Conservation (phyloP, 352 stramenopile genomes). For the Blastocystis sp. region DNA sequence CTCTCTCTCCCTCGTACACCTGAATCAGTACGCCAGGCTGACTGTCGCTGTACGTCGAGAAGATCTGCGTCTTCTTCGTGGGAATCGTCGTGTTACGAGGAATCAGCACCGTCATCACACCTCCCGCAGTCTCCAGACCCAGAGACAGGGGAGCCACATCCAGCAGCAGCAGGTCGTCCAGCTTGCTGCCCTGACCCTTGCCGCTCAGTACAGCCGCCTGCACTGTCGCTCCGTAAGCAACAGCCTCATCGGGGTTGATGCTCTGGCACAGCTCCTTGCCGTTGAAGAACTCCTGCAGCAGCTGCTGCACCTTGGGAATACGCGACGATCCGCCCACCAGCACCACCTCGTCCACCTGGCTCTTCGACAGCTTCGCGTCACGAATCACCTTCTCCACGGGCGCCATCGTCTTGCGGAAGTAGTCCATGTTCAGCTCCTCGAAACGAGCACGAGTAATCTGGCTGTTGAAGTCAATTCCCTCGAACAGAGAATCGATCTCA, state of each 20-base stretch:
- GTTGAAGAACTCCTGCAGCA: conserved; percentile 63
- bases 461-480: conserved; percentile 62
- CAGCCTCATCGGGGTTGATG: conserved; percentile 52
- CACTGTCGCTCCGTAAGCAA: conserved; percentile 44
- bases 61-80: too few relatives aligned
- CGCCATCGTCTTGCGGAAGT: conserved; percentile 72
- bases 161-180: conserved; percentile 87
- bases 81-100: conserved; percentile 78
- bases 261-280: conserved; percentile 61
- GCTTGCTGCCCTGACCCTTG: too few relatives aligned
- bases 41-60: conserved; percentile 79
- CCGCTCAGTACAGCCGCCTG: background rate
- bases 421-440: conserved; percentile 60
- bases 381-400: conserved; percentile 64
- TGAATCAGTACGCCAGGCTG: conserved; percentile 78
- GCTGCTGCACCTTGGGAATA: conserved; percentile 65
- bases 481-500: conserved; percentile 59
- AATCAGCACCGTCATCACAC: conserved; percentile 79
- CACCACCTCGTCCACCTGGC: conserved; percentile 65
- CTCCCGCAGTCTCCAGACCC: conserved; percentile 77
- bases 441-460: conserved; percentile 62
- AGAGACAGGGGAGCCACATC: conserved; percentile 81
- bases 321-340: conserved; percentile 66
- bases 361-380: conserved; percentile 57
- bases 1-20: conserved; percentile 81